Conservation (phyloP, 768 basidiomycete genomes). For the Lactarius deliciosus region DNA sequence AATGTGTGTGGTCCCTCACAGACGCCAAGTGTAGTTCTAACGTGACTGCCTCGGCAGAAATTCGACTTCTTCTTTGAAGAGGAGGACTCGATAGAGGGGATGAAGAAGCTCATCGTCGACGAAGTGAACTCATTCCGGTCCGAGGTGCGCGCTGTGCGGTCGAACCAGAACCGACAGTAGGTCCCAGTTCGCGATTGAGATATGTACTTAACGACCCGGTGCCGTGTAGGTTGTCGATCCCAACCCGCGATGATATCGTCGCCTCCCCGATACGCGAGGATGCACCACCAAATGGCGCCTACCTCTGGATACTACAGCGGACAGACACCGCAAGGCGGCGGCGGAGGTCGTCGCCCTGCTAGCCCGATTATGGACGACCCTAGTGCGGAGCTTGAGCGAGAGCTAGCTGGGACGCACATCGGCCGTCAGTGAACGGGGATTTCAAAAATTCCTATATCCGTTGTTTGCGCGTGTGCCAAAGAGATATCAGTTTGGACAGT, state of each 20-base stretch:
- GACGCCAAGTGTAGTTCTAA: neutral
- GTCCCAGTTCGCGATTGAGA: conserved; percentile 23
- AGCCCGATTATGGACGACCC: conserved; percentile 83
- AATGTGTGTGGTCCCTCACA: conserved; percentile 45
- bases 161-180: conserved; percentile 72
- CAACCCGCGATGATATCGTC: conserved; percentile 77
- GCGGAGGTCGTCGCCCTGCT: conserved; percentile 45
- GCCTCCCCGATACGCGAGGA: conserved; percentile 70
- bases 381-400: conserved; percentile 80
- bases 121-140: conserved; percentile 89
- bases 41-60: conserved; percentile 46
- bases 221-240: conserved; percentile 65
- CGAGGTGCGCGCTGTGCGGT: conserved; percentile 77
- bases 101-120: conserved; percentile 93
- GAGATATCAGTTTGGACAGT: neutral
- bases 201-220: neutral
- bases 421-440: conserved; percentile 28
- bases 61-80: conserved; percentile 97
- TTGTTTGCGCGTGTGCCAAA: neutral
- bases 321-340: conserved; percentile 32
- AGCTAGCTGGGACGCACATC: conserved; percentile 73
- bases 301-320: conserved; percentile 64
- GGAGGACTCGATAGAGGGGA: conserved; percentile 95
- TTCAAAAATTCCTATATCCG: neutral
- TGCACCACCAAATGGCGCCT: conserved; percentile 56